Base-by-base conservation (phyloP, 2,329 filamentous ascomycete species). In the Stagonosporopsis cucurbitacearum region DNA sequence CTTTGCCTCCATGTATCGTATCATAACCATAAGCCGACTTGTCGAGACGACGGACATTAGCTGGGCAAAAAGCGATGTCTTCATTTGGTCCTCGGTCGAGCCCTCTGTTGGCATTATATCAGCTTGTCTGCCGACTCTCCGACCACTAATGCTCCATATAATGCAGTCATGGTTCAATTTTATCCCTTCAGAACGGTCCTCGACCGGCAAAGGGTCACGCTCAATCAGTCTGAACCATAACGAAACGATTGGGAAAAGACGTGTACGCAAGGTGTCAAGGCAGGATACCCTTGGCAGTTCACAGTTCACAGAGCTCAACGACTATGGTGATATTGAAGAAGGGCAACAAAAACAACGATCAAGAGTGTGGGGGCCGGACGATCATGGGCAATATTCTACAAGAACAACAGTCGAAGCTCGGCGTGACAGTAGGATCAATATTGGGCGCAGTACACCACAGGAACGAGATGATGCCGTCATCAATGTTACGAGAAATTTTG, bases 11-110 rank as follows among this genome's bases (percentile, higher is more conserved):
- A 58, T 68, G 8, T 68, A 68, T 43, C 65, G 67, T 20, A 67
- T 69, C 58, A 63, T 69, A 17, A 67, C 63, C 28, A 64, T 67
- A 15, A 45, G 58, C 0, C 59, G 50, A 5, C 59, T 69, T n/a
- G 62, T 65, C 11, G 43, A 39, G 23, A 56, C 60, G 9, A 57
- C 28, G 19, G 66, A 69, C 36, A 65, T 69, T 37, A 66, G 63
- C 43, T 70, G 66, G 65, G 63, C 67, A 2, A 70, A 66, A 48
- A 64, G 59, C 50, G 65, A 68, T 30, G 65, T 68, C n/a, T 68
- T 68, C 55, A 67, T 70, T 47, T 70, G 67, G 67, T 64, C 62
- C 2, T 58, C 51, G 11, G 64, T 70, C 28, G 67, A 70, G 26
- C 67, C 65, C 0, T 65, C 63, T 2, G 54, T 69, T 17, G 67